Base-by-base conservation (phyloP, 164 flowering plant genomes). In the Annona squamosa region DNA sequence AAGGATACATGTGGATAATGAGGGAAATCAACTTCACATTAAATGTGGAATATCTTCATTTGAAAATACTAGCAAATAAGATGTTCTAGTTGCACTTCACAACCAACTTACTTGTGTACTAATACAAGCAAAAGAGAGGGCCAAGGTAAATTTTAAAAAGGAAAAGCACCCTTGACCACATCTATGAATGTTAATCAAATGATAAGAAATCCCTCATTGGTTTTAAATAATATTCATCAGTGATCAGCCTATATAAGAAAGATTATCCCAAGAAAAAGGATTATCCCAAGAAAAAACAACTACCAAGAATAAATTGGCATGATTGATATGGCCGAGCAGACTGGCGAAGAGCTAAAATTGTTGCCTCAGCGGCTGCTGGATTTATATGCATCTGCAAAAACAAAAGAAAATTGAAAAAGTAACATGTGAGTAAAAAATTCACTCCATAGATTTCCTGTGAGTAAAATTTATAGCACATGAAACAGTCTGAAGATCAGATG, bases 261-360 rank as follows among this genome's bases (percentile, higher is more conserved):
- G 12, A 65, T 6, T 46, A 41, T 65, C 44, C 3, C 68, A 65
- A 65, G 17, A 41, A 65, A 3, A 9, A 65, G 9, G 12, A 65
- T 6, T 46, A 41, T 65, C 44, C 3, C 68, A 65, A 65, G 17
- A 41, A 65, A 3, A 9, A 12, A 3, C 5, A 46, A 42, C 82
- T 80, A 95, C 99, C 97, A 72, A 95, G 88, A 80, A 95, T 95
- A 70, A 77, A 95, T 74, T 86, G 88, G 77, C 99, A 95, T 43
- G 89, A 82, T 72, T 81, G 85, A 74, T 95, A 92, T 45, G 97
- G 96, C 42, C 76, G 91, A 69, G 94, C 81, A 67, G 99, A 87
- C 71, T 87, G 97, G 12, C 85, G 76, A 17, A 95, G 73, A 4
- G 94, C 82, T 69, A 90, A 68, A 47, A 95, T 86, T 47, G 93